Conservation (phyloP, 2,329 filamentous ascomycete species). For the Stagonosporopsis rhizophila region DNA sequence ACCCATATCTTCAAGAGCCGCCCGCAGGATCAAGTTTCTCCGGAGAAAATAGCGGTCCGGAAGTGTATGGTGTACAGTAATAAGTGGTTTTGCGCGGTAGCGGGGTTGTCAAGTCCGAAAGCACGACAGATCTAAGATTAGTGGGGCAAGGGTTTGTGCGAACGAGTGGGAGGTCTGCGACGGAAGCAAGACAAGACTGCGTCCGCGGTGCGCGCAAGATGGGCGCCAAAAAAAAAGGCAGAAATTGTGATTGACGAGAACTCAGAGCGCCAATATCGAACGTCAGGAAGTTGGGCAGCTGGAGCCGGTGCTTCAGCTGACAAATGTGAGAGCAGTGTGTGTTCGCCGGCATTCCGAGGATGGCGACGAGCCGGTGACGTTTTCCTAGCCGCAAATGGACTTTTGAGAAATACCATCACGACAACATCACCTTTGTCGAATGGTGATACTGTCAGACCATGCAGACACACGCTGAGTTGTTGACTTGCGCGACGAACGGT, state of each 20-base stretch:
- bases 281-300: slow-evolving; percentile 4
- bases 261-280: slow-evolving; percentile 6
- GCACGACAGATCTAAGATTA: slow-evolving; percentile 44
- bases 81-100: slow-evolving; percentile 32
- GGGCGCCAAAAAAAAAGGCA: slow-evolving; percentile 1
- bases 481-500: not conserved
- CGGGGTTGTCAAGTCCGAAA: slow-evolving; percentile 36
- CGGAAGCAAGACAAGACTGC: slow-evolving; percentile 5
- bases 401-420: not conserved
- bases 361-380: slow-evolving; percentile 11
- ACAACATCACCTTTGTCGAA: slow-evolving; percentile 6
- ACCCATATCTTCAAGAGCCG: slow-evolving; percentile 32
- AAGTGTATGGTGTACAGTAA: slow-evolving; percentile 24
- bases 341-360: slow-evolving; percentile 12
- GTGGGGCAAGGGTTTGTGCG: slow-evolving; percentile 29
- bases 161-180: slow-evolving; percentile 8
- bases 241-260: slow-evolving; percentile 2
- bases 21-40: not conserved
- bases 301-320: slow-evolving; percentile 14
- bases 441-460: not conserved
- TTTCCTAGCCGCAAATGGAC: not conserved
- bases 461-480: not conserved
- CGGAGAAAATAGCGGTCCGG: slow-evolving; percentile 32
- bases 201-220: slow-evolving; percentile 4
- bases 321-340: slow-evolving; percentile 9